Evolutionary conservation across 2,329 filamentous ascomycete genomes (phyloP).

Genomic region (Xylariaceae sp.): DNA sequence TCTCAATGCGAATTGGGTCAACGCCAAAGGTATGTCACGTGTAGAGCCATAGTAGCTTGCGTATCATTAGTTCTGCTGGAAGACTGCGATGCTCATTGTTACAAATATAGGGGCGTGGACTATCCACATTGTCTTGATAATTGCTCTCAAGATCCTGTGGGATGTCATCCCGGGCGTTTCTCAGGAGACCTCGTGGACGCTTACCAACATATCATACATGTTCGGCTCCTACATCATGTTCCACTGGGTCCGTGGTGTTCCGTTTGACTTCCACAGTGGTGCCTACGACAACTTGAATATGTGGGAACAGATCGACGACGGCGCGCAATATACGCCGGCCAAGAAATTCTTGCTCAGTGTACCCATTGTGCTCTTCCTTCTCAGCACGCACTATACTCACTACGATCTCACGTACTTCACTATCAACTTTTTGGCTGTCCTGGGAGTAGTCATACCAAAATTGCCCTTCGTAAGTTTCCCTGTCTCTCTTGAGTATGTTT

Average conservation of each 20-base stretch:
- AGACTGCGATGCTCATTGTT: slow-evolving; percentile 10
- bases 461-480: slow-evolving; percentile 73
- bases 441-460: slow-evolving; percentile 94
- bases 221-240: slow-evolving; percentile 99
- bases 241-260: slow-evolving; percentile 94
- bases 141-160: slow-evolving; percentile 89
- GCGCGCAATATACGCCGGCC: slow-evolving; percentile 94
- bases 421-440: slow-evolving; percentile 89
- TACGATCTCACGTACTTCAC: slow-evolving; percentile 96
- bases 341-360: slow-evolving; percentile 98
- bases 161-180: slow-evolving; percentile 94
- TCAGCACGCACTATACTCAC: slow-evolving; percentile 98
- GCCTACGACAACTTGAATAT: slow-evolving; percentile 99
- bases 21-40: slow-evolving; percentile 77
- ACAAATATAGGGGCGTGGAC: slow-evolving; percentile 77
- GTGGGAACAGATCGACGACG: slow-evolving; percentile 99
- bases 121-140: slow-evolving; percentile 91
- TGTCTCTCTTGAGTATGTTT: no score
- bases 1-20: slow-evolving; percentile 97
- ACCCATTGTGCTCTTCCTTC: slow-evolving; percentile 86
- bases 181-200: slow-evolving; percentile 96
- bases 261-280: slow-evolving; percentile 97
- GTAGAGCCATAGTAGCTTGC: neutral
- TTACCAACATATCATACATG: slow-evolving; percentile 99
- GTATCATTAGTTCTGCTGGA: neutral